Conservation (phyloP, 2,329 filamentous ascomycete species). For the Curvularia verruculosa region DNA sequence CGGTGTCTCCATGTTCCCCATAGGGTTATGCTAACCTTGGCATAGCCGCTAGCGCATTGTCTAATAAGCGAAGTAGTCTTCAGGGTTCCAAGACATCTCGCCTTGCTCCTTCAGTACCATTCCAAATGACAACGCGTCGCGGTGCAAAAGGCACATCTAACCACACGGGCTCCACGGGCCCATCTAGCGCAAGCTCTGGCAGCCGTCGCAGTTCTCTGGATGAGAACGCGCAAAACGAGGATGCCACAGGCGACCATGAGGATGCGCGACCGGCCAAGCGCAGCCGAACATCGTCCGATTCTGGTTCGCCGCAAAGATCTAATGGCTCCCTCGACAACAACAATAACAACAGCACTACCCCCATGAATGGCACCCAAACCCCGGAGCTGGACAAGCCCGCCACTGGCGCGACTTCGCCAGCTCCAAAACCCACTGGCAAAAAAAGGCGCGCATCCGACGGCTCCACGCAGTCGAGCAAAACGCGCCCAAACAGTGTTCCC, state of each 20-base stretch:
- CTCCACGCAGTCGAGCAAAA: constrained; percentile 41
- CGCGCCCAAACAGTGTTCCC: constrained; percentile 43
- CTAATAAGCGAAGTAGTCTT: constrained; percentile 48
- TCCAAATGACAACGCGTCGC: constrained; percentile 58
- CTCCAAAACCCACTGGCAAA: constrained; percentile 35
- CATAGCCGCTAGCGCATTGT: constrained; percentile 41
- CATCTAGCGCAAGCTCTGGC: constrained; percentile 43
- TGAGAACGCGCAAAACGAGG: constrained; percentile 38
- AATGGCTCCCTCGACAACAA: constrained; percentile 40
- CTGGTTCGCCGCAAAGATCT: constrained; percentile 44
- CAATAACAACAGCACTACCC: constrained; percentile 16
- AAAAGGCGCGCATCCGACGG: constrained; percentile 44
- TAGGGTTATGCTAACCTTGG: constrained; percentile 45
- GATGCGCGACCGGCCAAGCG: constrained; percentile 48
- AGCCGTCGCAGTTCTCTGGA: constrained; percentile 51
- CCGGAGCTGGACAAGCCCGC: constrained; percentile 29
- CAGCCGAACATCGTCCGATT: constrained; percentile 47
- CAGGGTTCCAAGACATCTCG: constrained; percentile 45
- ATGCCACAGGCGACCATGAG: constrained; percentile 39
- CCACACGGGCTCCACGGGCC: constrained; percentile 42
- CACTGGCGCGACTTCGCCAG: constrained; percentile 26
- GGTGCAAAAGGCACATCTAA: constrained; percentile 49
- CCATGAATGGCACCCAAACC: constrained; percentile 38
- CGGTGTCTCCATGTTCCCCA: constrained; percentile 23
- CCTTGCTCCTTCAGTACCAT: constrained; percentile 55